Conservation (phyloP, 1,284 basidiomycete species). For the Pterulicium gracile region DNA sequence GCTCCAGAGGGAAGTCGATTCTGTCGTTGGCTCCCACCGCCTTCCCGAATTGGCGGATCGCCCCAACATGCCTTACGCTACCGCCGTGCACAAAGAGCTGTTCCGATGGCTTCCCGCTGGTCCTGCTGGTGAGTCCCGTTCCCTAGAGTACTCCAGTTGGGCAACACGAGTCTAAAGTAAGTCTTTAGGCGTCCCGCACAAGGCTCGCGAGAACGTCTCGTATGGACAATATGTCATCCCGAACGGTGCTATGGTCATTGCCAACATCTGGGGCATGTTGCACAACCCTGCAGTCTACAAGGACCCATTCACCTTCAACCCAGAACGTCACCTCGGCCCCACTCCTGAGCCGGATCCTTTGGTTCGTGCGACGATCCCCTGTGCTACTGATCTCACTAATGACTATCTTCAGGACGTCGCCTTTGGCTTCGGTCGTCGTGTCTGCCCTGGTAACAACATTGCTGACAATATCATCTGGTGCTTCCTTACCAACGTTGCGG, state of each 20-base stretch:
- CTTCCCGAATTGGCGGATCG: slow-evolving; percentile 1
- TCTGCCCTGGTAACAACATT: slow-evolving; percentile 1
- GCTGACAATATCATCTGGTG: slow-evolving; percentile 1
- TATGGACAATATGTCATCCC: slow-evolving; percentile 13
- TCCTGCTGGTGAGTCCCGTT: background rate
- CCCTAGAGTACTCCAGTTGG: background rate
- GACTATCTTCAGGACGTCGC: background rate
- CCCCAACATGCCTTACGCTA: background rate
- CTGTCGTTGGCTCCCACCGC: background rate
- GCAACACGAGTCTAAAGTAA: background rate
- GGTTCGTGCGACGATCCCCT: background rate
- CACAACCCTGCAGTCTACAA: slow-evolving; percentile 1
- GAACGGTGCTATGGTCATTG: slow-evolving; percentile 10
- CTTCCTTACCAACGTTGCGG: background rate
- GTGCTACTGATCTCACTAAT: background rate
- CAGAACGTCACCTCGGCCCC: slow-evolving; percentile 1
- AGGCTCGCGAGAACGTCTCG: background rate
- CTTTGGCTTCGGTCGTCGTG: slow-evolving; percentile 3
- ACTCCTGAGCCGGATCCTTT: slow-evolving; percentile 3
- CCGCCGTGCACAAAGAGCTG: background rate
- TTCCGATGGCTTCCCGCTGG: slow-evolving; percentile 1
- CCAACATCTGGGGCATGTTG: slow-evolving; percentile 8
- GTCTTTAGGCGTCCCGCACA: background rate
- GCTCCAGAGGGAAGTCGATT: slow-evolving; percentile 1
- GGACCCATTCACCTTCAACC: slow-evolving; percentile 3